Percentiles rank a stretch among this genome's conserved stretches.
Evolutionary conservation across 345 rosid species (phyloP).

Genomic region (Mallotus nudiflorus): DNA sequence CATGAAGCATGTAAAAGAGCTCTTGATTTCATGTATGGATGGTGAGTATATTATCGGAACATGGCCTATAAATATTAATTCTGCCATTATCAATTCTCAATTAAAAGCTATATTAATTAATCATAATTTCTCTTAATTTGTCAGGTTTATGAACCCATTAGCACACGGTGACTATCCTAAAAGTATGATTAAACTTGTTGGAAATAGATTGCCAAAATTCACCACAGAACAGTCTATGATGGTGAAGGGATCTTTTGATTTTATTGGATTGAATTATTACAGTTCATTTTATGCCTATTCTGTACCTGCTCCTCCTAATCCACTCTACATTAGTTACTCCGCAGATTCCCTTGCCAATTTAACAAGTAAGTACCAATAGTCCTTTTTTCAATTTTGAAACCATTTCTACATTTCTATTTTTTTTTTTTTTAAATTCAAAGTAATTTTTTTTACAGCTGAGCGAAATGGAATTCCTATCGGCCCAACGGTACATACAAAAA

Average conservation of each 20-base stretch:
- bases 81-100: too few relatives aligned
- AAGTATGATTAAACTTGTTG: slow-evolving; percentile 38
- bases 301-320: slow-evolving; percentile 10
- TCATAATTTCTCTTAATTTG: background rate
- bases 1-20: slow-evolving; percentile 7
- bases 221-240: slow-evolving; percentile 32
- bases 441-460: background rate
- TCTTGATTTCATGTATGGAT: slow-evolving; percentile 18
- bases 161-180: slow-evolving; percentile 45
- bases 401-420: too few relatives aligned
- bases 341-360: slow-evolving; percentile 40
- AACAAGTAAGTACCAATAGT: slow-evolving; percentile 33
- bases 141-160: slow-evolving; percentile 44
- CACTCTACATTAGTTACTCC: slow-evolving; percentile 29
- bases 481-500: background rate
- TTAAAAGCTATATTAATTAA: background rate
- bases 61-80: too few relatives aligned
- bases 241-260: slow-evolving; percentile 47
- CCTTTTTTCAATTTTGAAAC: background rate
- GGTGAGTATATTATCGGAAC: background rate
- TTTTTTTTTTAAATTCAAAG: too few relatives aligned
- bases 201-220: slow-evolving; percentile 43
- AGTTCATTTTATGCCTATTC: slow-evolving; percentile 29
- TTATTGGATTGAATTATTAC: slow-evolving; percentile 49
- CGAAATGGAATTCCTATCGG: background rate